Evolutionary conservation across 2,329 filamentous ascomycete species (phyloP).

Genomic region (Aspergillus sergii): DNA sequence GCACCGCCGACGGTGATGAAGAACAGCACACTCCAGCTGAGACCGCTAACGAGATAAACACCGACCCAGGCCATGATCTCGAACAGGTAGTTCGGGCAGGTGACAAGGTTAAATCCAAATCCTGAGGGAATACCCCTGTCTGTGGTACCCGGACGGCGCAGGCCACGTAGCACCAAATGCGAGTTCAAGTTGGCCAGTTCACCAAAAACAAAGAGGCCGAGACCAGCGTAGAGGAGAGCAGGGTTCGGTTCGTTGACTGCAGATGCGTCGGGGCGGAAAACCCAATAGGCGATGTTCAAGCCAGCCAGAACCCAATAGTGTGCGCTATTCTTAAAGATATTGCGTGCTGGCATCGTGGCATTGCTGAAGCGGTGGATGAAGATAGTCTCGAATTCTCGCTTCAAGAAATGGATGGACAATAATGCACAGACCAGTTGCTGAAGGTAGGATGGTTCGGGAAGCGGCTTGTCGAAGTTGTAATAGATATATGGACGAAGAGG

Average conservation of each 20-base stretch:
- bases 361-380: constrained; percentile 95
- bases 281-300: constrained; percentile 77
- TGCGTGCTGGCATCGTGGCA: constrained; percentile 86
- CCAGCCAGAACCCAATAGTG: constrained; percentile 93
- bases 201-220: constrained; percentile 73
- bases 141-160: constrained; percentile 77
- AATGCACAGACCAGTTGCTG: constrained; percentile 76
- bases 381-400: constrained; percentile 92
- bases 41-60: constrained; percentile 73
- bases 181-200: constrained; percentile 80
- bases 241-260: constrained; percentile 57
- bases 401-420: constrained; percentile 82
- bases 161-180: constrained; percentile 74
- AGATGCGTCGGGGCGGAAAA: constrained; percentile 75
- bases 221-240: constrained; percentile 64
- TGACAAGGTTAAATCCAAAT: constrained; percentile 82
- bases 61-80: constrained; percentile 86
- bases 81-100: constrained; percentile 97
- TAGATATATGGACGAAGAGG: constrained; percentile 73
- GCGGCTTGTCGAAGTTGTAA: constrained; percentile 51
- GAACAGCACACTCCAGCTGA: constrained; percentile 72
- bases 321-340: constrained; percentile 92
- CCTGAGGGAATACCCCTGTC: constrained; percentile 87
- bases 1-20: constrained; percentile 73
- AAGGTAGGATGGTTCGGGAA: constrained; percentile 58